Evolutionary conservation across 306 rosid genomes (phyloP).

Genomic region (Abrus precatorius): DNA sequence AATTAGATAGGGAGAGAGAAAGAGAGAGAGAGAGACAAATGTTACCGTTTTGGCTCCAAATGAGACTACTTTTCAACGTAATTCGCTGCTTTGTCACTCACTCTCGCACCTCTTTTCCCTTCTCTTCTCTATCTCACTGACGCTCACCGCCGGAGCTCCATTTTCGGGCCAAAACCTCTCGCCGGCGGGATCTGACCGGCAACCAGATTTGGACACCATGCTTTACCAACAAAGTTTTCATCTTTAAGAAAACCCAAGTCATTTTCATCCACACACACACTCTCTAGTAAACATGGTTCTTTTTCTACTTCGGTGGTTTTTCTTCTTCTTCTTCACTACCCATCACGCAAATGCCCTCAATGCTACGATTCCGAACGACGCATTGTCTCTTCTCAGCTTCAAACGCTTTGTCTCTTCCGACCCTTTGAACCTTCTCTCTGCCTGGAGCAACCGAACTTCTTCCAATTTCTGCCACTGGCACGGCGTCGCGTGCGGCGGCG

Average conservation of each 20-base stretch:
- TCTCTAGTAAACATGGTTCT: constrained; percentile 47
- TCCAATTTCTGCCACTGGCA: constrained; percentile 57
- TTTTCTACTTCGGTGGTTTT: constrained; percentile 19
- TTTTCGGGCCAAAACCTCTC: constrained; percentile 36
- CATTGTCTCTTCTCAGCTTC: constrained; percentile 67
- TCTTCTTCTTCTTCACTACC: constrained; percentile 41
- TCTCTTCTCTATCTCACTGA: not conserved
- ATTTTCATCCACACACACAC: constrained; percentile 1
- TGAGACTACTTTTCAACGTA: constrained; percentile 50
- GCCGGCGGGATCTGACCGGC: constrained; percentile 44
- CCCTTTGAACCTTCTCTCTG: constrained; percentile 53
- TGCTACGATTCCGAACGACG: constrained; percentile 44
- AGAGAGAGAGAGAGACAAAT: constrained; percentile 30
- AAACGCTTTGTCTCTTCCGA: constrained; percentile 52
- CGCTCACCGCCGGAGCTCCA: constrained; percentile 19
- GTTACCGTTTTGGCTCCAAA: constrained; percentile 55
- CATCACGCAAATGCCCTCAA: constrained; percentile 47
- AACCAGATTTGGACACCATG: constrained; percentile 24
- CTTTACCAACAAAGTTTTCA: not conserved
- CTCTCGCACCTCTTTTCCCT: not conserved
- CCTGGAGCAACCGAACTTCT: constrained; percentile 52
- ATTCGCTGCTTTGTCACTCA: constrained; percentile 38
- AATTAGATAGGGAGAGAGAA: too few relatives aligned
- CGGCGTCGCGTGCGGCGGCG: constrained; percentile 62
- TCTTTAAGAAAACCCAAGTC: constrained; percentile 30